These are phyloP conservation scores for Hemileccinum rubropunctum DNA, from an alignment of 768 basidiomycete species.

Conservation along the genomic window DNA sequence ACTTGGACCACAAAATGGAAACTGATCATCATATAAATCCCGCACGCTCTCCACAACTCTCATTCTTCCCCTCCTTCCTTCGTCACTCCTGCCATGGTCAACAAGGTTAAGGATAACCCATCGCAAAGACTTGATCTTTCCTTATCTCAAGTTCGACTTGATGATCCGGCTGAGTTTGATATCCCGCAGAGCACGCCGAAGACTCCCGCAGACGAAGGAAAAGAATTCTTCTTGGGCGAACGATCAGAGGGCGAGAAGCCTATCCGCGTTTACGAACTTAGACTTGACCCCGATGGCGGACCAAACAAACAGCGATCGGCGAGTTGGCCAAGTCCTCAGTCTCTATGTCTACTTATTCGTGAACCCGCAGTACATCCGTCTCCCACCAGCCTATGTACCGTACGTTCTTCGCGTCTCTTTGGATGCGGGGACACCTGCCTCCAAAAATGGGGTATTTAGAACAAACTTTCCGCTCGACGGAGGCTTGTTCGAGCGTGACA, in stretches of 20 bases:
- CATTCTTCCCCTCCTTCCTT: background rate
- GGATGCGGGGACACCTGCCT: slow-evolving; percentile 88
- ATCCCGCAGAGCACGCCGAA: slow-evolving; percentile 55
- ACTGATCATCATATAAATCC: slow-evolving; percentile 9
- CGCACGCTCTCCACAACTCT: slow-evolving; percentile 3
- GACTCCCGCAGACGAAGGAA: slow-evolving; percentile 91
- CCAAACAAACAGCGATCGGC: slow-evolving; percentile 85
- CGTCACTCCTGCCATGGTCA: slow-evolving; percentile 14
- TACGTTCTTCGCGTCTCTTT: slow-evolving; percentile 91
- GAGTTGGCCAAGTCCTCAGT: slow-evolving; percentile 29
- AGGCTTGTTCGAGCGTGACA: slow-evolving; percentile 74
- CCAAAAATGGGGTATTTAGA: slow-evolving; percentile 88
- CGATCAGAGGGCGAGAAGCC: slow-evolving; percentile 53
- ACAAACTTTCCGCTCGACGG: slow-evolving; percentile 98
- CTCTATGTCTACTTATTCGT: slow-evolving; percentile 8
- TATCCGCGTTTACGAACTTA: slow-evolving; percentile 83
- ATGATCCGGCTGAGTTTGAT: background rate
- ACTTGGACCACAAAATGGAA: background rate
- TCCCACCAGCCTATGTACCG: slow-evolving; percentile 85
- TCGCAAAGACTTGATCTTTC: slow-evolving; percentile 13
- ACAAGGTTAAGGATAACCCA: background rate
- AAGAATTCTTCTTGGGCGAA: slow-evolving; percentile 78
- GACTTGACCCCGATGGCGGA: slow-evolving; percentile 86
- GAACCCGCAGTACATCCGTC: slow-evolving; percentile 78
- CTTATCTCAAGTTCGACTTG: slow-evolving; percentile 10